Evolutionary conservation across 2,329 filamentous ascomycete genomes (phyloP).

Genomic region (Sodiomyces alkalinus): DNA sequence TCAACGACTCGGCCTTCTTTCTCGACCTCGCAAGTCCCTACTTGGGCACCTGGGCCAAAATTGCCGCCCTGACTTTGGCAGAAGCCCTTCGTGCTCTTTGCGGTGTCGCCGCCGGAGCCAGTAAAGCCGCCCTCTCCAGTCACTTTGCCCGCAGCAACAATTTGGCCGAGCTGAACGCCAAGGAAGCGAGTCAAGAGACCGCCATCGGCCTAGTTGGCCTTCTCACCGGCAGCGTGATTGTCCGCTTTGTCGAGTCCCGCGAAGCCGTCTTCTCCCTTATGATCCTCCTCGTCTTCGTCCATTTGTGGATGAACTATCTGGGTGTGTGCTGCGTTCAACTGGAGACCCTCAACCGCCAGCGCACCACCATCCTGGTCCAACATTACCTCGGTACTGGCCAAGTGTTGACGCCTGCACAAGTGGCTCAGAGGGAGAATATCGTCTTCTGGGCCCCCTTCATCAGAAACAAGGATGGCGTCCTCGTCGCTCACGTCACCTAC

Average conservation of each 20-base stretch:
- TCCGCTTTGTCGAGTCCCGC: slow-evolving; percentile 58
- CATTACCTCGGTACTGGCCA: slow-evolving; percentile 30
- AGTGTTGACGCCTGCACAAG: slow-evolving; percentile 48
- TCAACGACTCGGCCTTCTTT: slow-evolving; percentile 77
- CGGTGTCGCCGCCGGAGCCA: slow-evolving; percentile 77
- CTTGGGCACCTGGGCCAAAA: slow-evolving; percentile 40
- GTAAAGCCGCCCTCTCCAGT: slow-evolving; percentile 79
- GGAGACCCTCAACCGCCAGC: slow-evolving; percentile 71
- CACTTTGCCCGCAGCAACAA: slow-evolving; percentile 86
- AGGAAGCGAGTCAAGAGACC: slow-evolving; percentile 92
- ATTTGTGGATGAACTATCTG: slow-evolving; percentile 73
- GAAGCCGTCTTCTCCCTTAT: slow-evolving; percentile 60
- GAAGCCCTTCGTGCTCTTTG: slow-evolving; percentile 50
- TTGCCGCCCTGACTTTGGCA: slow-evolving; percentile 31
- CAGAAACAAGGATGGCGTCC: slow-evolving; percentile 12
- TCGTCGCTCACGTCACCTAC: slow-evolving; percentile 21
- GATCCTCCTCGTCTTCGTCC: slow-evolving; percentile 54
- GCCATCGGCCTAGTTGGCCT: slow-evolving; percentile 81
- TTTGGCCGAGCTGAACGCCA: slow-evolving; percentile 81
- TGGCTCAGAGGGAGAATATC: slow-evolving; percentile 49
- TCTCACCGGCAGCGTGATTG: slow-evolving; percentile 67
- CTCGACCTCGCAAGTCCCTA: slow-evolving; percentile 72
- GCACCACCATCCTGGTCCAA: slow-evolving; percentile 64
- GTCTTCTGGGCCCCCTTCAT: slow-evolving; percentile 28
- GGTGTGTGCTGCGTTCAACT: slow-evolving; percentile 77